Evolutionary conservation across 306 rosid species (phyloP).

Genomic region (Fragaria vesca): DNA sequence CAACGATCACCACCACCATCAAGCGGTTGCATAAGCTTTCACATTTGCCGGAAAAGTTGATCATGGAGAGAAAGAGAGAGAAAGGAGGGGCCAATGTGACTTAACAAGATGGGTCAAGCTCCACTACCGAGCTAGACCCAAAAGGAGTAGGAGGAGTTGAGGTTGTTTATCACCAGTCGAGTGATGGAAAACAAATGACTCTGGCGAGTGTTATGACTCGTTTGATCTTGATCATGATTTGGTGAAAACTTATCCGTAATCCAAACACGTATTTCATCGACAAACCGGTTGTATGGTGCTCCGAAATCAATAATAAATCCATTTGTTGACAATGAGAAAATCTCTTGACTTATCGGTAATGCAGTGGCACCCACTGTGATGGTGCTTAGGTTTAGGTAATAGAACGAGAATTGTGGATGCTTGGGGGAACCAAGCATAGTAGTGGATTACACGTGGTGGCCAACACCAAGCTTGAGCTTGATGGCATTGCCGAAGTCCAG

Average conservation of each 20-base stretch:
- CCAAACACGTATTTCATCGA: conserved; percentile 81
- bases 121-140: conserved; percentile 75
- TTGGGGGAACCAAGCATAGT: too few relatives aligned
- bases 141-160: conserved; percentile 35
- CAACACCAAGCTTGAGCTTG: too few relatives aligned
- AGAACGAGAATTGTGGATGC: too few relatives aligned
- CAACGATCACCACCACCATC: not conserved
- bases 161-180: not conserved
- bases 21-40: conserved; percentile 49
- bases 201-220: conserved; percentile 99
- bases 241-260: conserved; percentile 96
- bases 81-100: conserved; percentile 51
- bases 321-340: too few relatives aligned
- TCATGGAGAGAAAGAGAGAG: conserved; percentile 40
- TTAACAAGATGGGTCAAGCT: conserved; percentile 71
- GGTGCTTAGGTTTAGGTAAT: too few relatives aligned
- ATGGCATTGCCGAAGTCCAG: too few relatives aligned
- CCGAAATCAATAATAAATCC: too few relatives aligned
- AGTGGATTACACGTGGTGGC: too few relatives aligned
- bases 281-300: too few relatives aligned
- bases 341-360: too few relatives aligned
- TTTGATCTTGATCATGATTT: conserved; percentile 89
- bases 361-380: too few relatives aligned
- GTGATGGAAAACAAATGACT: conserved; percentile 68
- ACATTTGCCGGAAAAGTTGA: conserved; percentile 45